phyloP scores from a whole-genome alignment of 306 rosid genomes.

The Bauhinia variegata region DNA sequence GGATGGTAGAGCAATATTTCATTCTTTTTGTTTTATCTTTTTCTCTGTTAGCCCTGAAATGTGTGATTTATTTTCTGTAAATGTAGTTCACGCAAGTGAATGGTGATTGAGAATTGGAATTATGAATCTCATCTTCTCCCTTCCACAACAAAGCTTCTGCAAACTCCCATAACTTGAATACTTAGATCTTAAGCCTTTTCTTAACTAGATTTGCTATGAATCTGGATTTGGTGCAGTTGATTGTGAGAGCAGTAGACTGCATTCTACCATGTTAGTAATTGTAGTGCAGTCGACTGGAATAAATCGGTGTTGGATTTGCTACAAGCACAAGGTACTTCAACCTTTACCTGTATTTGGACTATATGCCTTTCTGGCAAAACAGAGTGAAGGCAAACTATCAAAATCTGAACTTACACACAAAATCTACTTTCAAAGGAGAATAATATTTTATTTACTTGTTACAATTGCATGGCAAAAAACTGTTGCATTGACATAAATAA shows the following conservation, averaged over 20 bases:
- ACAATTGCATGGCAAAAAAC: neutral
- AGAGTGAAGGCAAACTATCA: neutral
- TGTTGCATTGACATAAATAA: neutral
- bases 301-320: too few relatives aligned
- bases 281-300: too few relatives aligned
- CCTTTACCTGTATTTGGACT: neutral
- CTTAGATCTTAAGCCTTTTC: neutral
- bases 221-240: too few relatives aligned
- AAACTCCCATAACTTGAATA: neutral
- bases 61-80: constrained; percentile 16
- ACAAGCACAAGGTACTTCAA: neutral
- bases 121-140: neutral
- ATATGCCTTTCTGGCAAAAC: neutral
- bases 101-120: neutral
- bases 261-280: too few relatives aligned
- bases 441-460: neutral
- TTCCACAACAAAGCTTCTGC: neutral
- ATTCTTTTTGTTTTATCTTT: constrained; percentile 16
- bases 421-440: too few relatives aligned
- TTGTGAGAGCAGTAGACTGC: too few relatives aligned
- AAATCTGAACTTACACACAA: neutral
- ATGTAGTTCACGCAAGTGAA: constrained; percentile 2
- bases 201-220: neutral
- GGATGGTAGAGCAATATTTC: constrained; percentile 3
- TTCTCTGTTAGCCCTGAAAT: constrained; percentile 12